Evolutionary conservation across 73 alveolate genomes (phyloP).

Genomic region (Symbiodinium natans): DNA sequence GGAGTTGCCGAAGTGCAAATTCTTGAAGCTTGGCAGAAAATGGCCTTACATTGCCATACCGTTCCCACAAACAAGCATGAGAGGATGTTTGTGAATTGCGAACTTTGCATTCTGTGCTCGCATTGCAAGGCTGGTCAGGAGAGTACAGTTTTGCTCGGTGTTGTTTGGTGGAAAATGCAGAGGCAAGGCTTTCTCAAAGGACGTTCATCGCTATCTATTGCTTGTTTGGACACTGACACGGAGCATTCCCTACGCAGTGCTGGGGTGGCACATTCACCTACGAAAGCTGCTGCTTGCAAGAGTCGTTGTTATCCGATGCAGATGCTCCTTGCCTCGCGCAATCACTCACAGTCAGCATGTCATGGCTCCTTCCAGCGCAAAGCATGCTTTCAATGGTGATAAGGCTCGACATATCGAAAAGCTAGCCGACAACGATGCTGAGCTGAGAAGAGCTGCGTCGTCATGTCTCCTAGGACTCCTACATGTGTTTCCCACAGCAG

Average conservation of each 20-base stretch:
- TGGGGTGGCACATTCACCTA: constrained; percentile 86
- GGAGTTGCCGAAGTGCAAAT: not conserved
- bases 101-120: not conserved
- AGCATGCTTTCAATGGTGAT: too few species aligned
- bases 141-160: constrained; percentile 77
- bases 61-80: not conserved
- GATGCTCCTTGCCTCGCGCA: constrained; percentile 43
- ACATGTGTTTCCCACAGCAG: too few species aligned
- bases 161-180: constrained; percentile 55
- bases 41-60: not conserved
- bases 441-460: too few species aligned
- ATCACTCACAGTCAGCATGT: too few species aligned
- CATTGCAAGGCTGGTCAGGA: constrained; percentile 56
- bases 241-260: constrained; percentile 34
- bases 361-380: too few species aligned
- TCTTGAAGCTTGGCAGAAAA: not conserved
- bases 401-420: too few species aligned
- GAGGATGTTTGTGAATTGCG: not conserved
- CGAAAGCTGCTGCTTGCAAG: constrained; percentile 66
- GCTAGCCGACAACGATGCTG: too few species aligned
- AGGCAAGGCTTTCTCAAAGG: not conserved
- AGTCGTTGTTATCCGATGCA: constrained; percentile 42
- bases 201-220: not conserved
- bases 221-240: not conserved
- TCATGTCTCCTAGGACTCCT: too few species aligned